These are phyloP conservation scores for Volvox africanus DNA, from an alignment of 139 green algal species.

Conservation along the genomic window DNA sequence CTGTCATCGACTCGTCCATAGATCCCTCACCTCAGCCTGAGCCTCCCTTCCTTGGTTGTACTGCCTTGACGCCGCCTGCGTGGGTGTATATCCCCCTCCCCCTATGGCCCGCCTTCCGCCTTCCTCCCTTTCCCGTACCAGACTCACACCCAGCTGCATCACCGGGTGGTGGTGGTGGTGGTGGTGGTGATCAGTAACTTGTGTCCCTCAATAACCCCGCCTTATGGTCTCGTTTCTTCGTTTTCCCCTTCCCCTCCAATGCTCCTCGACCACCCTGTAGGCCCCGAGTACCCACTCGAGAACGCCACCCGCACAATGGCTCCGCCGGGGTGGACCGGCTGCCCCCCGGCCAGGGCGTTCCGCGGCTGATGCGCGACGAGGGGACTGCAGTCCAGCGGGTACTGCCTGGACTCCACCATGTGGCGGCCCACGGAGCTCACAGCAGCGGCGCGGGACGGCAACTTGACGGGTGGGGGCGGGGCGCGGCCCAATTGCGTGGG, in stretches of 20 bases:
- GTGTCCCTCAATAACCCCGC: too few species aligned
- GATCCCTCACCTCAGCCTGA: too few species aligned
- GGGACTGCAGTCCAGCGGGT: constrained; percentile 49
- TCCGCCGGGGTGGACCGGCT: constrained; percentile 41
- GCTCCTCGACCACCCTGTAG: neutral
- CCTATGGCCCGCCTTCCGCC: too few species aligned
- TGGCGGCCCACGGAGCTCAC: neutral
- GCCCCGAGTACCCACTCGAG: constrained; percentile 43
- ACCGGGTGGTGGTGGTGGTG: too few species aligned
- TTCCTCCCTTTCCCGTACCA: too few species aligned
- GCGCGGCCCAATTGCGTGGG: constrained; percentile 39
- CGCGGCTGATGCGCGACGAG: constrained; percentile 35
- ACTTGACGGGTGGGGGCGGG: constrained; percentile 50
- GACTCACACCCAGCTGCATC: too few species aligned
- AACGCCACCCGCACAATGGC: constrained; percentile 48
- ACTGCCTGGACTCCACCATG: constrained; percentile 36
- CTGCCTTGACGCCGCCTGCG: too few species aligned
- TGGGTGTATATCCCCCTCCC: too few species aligned
- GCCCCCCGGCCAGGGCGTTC: constrained; percentile 31
- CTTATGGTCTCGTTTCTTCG: too few species aligned
- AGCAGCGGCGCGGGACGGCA: neutral
- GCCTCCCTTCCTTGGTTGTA: too few species aligned
- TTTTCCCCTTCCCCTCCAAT: neutral
- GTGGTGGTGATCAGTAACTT: too few species aligned
- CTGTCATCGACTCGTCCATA: too few species aligned